A percentile compares a stretch with the other conserved stretches of the same genome.
Evolutionary conservation across 768 basidiomycete species (phyloP).

Genomic region (Dioszegia aurantiaca): DNA sequence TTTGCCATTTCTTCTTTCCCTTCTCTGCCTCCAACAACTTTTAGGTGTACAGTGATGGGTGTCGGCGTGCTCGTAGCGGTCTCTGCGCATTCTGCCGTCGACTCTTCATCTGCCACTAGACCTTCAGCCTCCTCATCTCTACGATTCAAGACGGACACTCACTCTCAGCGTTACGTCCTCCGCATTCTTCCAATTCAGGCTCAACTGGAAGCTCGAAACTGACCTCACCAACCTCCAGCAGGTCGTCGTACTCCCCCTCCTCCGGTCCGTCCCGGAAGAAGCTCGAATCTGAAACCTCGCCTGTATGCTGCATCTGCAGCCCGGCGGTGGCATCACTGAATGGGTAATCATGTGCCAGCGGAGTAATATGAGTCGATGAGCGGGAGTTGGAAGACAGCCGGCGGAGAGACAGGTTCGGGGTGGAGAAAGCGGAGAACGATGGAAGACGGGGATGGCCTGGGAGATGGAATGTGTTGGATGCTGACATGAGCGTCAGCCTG

Average conservation of each 20-base stretch:
- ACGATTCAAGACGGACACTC: background rate
- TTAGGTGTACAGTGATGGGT: background rate
- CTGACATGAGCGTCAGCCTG: background rate
- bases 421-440: background rate
- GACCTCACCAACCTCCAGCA: constrained; percentile 4
- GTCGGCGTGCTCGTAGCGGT: background rate
- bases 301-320: constrained; percentile 1
- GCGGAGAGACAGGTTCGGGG: background rate
- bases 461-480: background rate
- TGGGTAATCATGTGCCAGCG: background rate
- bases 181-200: background rate
- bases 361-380: background rate
- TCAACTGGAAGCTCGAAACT: background rate
- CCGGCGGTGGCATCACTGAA: background rate
- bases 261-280: background rate
- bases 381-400: background rate
- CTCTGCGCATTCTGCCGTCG: too few species aligned
- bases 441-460: constrained; percentile 1
- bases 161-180: background rate
- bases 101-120: too few species aligned
- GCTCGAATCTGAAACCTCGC: constrained; percentile 10
- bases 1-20: constrained; percentile 3
- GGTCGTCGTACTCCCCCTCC: background rate
- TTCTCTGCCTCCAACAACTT: too few species aligned
- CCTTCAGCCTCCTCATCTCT: background rate